phyloP scores from a whole-genome alignment of 2,329 filamentous ascomycete species.

The Diaporthe nobilis region DNA sequence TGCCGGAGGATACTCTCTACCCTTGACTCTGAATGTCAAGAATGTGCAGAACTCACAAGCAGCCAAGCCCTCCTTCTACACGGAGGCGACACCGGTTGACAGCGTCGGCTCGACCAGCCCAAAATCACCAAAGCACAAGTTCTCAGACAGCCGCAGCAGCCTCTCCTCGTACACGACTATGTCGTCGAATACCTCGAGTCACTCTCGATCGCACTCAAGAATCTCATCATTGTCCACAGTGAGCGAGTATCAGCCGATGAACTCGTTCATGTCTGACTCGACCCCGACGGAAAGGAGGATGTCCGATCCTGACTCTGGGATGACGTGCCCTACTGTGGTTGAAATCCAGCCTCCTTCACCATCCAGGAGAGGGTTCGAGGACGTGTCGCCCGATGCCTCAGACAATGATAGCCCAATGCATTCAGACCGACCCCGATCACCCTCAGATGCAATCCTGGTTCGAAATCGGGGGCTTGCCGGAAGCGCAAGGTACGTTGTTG shows the following conservation, averaged over 20 bases:
- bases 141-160: slow-evolving; percentile 67
- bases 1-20: slow-evolving; percentile 63
- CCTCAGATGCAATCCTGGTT: slow-evolving; percentile 39
- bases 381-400: slow-evolving; percentile 33
- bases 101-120: slow-evolving; percentile 48
- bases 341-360: slow-evolving; percentile 46
- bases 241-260: slow-evolving; percentile 56
- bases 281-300: slow-evolving; percentile 55
- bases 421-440: slow-evolving; percentile 35
- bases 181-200: slow-evolving; percentile 56
- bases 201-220: slow-evolving; percentile 64
- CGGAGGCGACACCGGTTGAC: slow-evolving; percentile 44
- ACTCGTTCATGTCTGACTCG: slow-evolving; percentile 54
- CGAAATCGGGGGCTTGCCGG: slow-evolving; percentile 24
- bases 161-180: slow-evolving; percentile 63
- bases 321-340: slow-evolving; percentile 41
- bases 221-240: slow-evolving; percentile 68
- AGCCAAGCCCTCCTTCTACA: slow-evolving; percentile 45
- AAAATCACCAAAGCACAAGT: slow-evolving; percentile 57
- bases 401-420: slow-evolving; percentile 40
- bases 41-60: slow-evolving; percentile 45
- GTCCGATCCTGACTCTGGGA: slow-evolving; percentile 44
- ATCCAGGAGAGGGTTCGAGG: slow-evolving; percentile 42
- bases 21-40: slow-evolving; percentile 57
- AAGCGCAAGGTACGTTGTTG: slow-evolving; percentile 41